Evolutionary conservation across 208 protist genomes (phyloP), one percentile per base, ranked within the genome.

Genomic region (Crithidia acanthocephali): DNA sequence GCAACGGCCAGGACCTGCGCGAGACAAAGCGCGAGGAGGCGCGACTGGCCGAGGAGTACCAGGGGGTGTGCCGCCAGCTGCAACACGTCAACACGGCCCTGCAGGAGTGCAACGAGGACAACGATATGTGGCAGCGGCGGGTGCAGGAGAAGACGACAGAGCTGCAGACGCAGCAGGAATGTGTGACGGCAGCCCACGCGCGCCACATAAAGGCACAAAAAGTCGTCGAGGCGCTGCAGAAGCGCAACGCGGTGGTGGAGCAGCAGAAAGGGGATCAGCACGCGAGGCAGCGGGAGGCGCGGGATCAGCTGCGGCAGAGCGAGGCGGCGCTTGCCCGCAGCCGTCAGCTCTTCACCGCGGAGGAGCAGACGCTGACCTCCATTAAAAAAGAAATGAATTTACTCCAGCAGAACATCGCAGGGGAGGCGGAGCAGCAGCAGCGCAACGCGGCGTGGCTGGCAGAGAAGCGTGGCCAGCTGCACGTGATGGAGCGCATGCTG

Each of bases 401-500:
- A 11, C 55, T 92, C 18, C 87, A 98, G 62, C 84, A 90, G 68
- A 68, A 93, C 10, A 72, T 95, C 62, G 58, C 63, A 6, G 63
- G 63, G 27, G 51, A 95, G 35, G 82, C 79, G 48, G 86, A 91
- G 15, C 78, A 81, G 58, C 68, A 83, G 72, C 81, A 85, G 60
- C 85, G 82, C 64, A 95, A 97, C 76, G 40, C 52, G 9, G 81
- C 86, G 51, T 90, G 94, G 79, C 83, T 98, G 23, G 79, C 93
- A 22, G 84, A 94, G 72, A 87, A 91, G 74, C 80, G 86, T 32
- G 86, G 84, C 30, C 89, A 95, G 62, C 77, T 88, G 57, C 90
- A 90, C 30, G 88, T 96, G 69, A 80, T 98, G n/a, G 86, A 98
- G 75, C 76, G 90, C 53, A 92, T 97, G 72, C 79, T 98, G 18